Evolutionary conservation across 176 grass and related monocot species (phyloP).

Genomic region (Poa annua): DNA sequence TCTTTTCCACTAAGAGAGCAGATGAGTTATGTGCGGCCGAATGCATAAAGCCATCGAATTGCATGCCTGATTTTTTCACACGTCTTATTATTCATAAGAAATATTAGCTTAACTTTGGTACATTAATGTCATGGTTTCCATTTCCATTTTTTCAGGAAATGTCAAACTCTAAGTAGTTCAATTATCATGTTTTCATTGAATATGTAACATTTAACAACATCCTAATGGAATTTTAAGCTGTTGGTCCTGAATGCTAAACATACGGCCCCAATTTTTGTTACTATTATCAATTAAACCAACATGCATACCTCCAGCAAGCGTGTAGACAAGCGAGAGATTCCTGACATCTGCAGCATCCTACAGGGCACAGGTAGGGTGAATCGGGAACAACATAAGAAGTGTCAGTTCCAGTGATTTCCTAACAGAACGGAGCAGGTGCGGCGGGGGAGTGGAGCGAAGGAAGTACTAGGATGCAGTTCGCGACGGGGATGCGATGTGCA

Average conservation of each 20-base stretch:
- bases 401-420: neutral
- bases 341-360: conserved; percentile 86
- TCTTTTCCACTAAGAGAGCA: neutral
- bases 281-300: neutral
- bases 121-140: neutral
- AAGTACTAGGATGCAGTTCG: neutral
- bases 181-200: neutral
- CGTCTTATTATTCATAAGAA: neutral
- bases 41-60: neutral
- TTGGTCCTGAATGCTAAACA: neutral
- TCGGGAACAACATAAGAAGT: neutral
- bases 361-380: neutral
- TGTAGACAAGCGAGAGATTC: conserved; percentile 89
- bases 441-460: neutral
- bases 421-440: neutral
- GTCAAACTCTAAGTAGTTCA: neutral
- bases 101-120: neutral
- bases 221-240: neutral
- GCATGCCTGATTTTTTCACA: neutral
- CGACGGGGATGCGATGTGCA: neutral
- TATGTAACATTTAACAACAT: neutral
- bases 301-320: conserved; percentile 74
- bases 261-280: neutral
- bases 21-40: neutral
- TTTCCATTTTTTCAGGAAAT: neutral